Evolutionary conservation across 768 basidiomycete species (phyloP).

Genomic region (Serendipita sp.): DNA sequence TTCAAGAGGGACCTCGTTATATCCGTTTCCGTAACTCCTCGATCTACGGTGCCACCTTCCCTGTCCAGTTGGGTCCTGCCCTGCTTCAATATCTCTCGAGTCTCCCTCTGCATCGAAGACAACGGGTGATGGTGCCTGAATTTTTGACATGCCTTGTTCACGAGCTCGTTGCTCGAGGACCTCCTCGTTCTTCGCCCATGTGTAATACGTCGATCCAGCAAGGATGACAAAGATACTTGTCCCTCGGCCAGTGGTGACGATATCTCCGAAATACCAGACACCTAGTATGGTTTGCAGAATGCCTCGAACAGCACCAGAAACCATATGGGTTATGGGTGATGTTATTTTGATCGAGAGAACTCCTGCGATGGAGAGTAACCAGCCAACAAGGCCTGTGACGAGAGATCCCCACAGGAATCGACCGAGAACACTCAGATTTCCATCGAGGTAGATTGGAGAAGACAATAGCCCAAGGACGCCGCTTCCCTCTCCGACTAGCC

Average conservation of each 20-base stretch:
- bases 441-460: conserved; percentile 36
- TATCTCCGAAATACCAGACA: conserved; percentile 63
- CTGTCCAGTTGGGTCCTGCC: not conserved
- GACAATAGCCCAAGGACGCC: conserved; percentile 20
- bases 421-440: conserved; percentile 70
- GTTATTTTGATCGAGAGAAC: conserved; percentile 92
- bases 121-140: not conserved
- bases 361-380: conserved; percentile 88
- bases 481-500: conserved; percentile 50
- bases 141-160: not conserved
- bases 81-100: not conserved
- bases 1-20: not conserved
- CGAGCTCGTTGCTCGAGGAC: not conserved
- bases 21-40: not conserved
- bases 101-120: not conserved
- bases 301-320: conserved; percentile 87
- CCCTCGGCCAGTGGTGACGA: conserved; percentile 64
- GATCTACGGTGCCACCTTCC: not conserved
- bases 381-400: conserved; percentile 74
- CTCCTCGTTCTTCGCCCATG: conserved; percentile 72
- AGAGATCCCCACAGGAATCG: conserved; percentile 40
- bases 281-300: conserved; percentile 80
- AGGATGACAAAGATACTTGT: conserved; percentile 71
- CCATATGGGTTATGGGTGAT: conserved; percentile 94
- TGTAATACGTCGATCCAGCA: conserved; percentile 67